Base-by-base conservation (phyloP, 1,284 basidiomycete genomes). In the Thecaphora frezii region DNA sequence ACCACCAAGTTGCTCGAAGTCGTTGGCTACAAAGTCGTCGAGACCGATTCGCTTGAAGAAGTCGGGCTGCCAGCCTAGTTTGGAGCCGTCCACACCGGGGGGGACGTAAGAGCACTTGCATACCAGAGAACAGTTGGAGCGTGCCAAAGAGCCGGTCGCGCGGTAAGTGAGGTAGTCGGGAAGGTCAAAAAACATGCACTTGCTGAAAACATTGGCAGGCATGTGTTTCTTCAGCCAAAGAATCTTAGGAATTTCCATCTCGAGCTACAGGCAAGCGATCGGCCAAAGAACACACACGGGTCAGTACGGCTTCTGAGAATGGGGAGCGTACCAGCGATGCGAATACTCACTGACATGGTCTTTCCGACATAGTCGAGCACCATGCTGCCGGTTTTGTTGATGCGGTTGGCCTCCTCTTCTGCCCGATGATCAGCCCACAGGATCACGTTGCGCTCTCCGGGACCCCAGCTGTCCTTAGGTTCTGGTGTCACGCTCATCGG, bases 31-130 rank as follows among this genome's bases (percentile, higher is more conserved):
- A 53, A 83, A 56, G 22, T 79, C 73, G 13, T 70, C 74, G 38
- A 82, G 76, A 16, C 76, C 76, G 44, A 78, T 73, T 48, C 60
- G 50, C 8, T 69, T 51, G 38, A 76, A 70, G 40, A 78, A 76
- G 37, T 73, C 70, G 4, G 70, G 71, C 48, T 77, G 74, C 74
- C 76, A 76, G 24, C 76, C 76, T 19, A 71, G 46, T 48, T 57
- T 60, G 28, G 68, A 73, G 10, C 74, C 74, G 21, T 65, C 76
- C 0, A 76, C 75, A 2, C 92, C 78, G 0, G 80, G 80, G n/a
- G 81, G 92, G n/a, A 98, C 88, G 79, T 89, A 98, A 1, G 90
- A 91, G 81, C 90, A 97, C 82, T 98, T 98, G 85, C 94, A 98
- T 0, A 91, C 91, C 41, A 97, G 82, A 1, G 93, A 97, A 81